Evolutionary conservation across 1,284 basidiomycete genomes (phyloP).

Genomic region (Pseudozyma flocculosa): DNA sequence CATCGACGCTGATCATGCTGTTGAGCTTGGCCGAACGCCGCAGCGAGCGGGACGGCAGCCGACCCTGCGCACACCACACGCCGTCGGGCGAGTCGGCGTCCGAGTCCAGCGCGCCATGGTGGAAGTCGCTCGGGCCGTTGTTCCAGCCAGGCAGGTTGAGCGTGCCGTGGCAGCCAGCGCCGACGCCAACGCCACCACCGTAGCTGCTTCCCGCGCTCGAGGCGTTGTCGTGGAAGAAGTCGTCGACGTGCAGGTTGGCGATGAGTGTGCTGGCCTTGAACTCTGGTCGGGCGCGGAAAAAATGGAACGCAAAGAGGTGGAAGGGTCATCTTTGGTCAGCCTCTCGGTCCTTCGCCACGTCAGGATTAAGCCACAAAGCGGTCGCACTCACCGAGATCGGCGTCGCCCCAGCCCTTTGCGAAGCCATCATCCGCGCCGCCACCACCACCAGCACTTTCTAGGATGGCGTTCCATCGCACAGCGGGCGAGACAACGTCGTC

Average conservation of each 20-base stretch:
- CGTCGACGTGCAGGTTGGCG: constrained; percentile 29
- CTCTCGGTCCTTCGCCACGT: too few species aligned
- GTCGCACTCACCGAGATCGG: constrained; percentile 9
- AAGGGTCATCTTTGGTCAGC: constrained; percentile 26
- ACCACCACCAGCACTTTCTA: constrained; percentile 23
- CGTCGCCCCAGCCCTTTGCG: constrained; percentile 23
- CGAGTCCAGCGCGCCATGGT: constrained; percentile 12
- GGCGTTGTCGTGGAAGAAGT: constrained; percentile 25
- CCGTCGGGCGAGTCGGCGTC: constrained; percentile 30
- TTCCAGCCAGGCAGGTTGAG: constrained; percentile 42
- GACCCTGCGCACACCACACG: constrained; percentile 24
- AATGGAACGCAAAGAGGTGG: constrained; percentile 9
- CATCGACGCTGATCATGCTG: constrained; percentile 11
- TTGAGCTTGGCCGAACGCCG: constrained; percentile 13
- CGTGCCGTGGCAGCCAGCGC: constrained; percentile 2
- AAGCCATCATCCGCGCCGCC: constrained; percentile 29
- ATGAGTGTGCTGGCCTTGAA: constrained; percentile 17
- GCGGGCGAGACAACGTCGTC: not conserved
- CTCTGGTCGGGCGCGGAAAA: constrained; percentile 20
- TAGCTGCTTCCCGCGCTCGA: constrained; percentile 25
- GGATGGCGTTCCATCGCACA: constrained; percentile 2
- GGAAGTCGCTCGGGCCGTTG: constrained; percentile 13
- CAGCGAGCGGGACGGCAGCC: constrained; percentile 6
- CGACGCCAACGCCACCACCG: constrained; percentile 3
- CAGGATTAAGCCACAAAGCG: too few species aligned